Percentiles rank a stretch among this genome's conserved stretches.
phyloP scores from a whole-genome alignment of 495 filamentous ascomycete genomes.

The Evernia prunastri region DNA sequence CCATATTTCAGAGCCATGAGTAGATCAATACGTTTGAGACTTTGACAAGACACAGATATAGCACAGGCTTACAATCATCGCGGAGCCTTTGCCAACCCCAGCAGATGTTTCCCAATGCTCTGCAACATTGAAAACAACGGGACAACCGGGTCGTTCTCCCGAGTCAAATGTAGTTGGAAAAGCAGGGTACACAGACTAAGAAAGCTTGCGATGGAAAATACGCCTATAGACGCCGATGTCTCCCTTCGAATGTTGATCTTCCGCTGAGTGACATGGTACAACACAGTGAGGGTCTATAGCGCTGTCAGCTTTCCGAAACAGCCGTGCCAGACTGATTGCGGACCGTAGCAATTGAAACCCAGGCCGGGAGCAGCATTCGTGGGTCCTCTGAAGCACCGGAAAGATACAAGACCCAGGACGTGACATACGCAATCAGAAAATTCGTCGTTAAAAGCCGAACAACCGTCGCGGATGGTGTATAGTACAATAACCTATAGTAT shows the following conservation, averaged over 20 bases:
- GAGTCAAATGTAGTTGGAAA: constrained; percentile 59
- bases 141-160: constrained; percentile 56
- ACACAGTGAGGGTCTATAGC: constrained; percentile 62
- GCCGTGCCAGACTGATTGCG: constrained; percentile 20
- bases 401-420: constrained; percentile 71
- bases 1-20: neutral
- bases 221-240: constrained; percentile 67
- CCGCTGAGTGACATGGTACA: constrained; percentile 76
- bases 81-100: neutral
- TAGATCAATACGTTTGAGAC: neutral
- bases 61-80: neutral
- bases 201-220: constrained; percentile 70
- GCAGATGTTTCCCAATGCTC: constrained; percentile 41
- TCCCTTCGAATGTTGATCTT: constrained; percentile 77
- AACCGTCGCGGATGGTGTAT: constrained; percentile 77
- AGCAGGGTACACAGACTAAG: constrained; percentile 67
- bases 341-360: constrained; percentile 79
- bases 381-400: constrained; percentile 69
- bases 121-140: constrained; percentile 52
- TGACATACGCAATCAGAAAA: constrained; percentile 71
- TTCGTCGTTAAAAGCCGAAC: constrained; percentile 77
- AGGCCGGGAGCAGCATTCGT: constrained; percentile 72
- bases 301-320: constrained; percentile 1
- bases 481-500: constrained; percentile 72
- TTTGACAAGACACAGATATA: neutral